A percentile compares a stretch with the other conserved stretches of the same genome.
phyloP scores from a whole-genome alignment of 2,329 filamentous ascomycete species.

The Sarocladium kiliense region DNA sequence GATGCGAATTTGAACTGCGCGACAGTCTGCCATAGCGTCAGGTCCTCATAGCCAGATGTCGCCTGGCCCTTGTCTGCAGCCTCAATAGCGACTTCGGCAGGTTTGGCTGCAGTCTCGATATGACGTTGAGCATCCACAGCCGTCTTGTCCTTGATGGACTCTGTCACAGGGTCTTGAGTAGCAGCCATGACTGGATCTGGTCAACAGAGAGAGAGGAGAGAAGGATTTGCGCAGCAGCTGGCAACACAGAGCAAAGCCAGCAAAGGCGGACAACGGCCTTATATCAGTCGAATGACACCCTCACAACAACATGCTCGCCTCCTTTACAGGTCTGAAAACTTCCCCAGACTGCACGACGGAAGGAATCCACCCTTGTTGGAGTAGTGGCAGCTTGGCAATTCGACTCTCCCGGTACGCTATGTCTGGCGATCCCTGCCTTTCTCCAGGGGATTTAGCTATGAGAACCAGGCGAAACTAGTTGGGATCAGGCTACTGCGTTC shows the following conservation, averaged over 20 bases:
- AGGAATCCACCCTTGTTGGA: background rate
- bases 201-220: background rate
- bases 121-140: background rate
- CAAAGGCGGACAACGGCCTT: background rate
- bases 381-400: background rate
- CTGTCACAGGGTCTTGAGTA: background rate
- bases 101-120: too few species aligned
- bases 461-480: background rate
- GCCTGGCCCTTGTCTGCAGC: conserved; percentile 2
- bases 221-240: too few species aligned
- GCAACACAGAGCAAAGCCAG: too few species aligned
- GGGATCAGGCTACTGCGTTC: too few species aligned
- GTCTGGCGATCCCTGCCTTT: background rate
- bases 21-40: background rate
- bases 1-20: conserved; percentile 1
- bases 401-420: background rate
- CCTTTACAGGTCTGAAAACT: background rate
- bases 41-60: background rate
- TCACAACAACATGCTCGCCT: background rate
- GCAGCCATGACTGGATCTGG: background rate
- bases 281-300: too few species aligned
- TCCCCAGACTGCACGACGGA: background rate
- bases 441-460: too few species aligned
- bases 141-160: background rate
- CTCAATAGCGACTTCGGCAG: background rate